A percentile compares a stretch with the other conserved stretches of the same genome.
Conservation (phyloP, 2,329 filamentous ascomycete species). For the Colletotrichum tropicicola region DNA sequence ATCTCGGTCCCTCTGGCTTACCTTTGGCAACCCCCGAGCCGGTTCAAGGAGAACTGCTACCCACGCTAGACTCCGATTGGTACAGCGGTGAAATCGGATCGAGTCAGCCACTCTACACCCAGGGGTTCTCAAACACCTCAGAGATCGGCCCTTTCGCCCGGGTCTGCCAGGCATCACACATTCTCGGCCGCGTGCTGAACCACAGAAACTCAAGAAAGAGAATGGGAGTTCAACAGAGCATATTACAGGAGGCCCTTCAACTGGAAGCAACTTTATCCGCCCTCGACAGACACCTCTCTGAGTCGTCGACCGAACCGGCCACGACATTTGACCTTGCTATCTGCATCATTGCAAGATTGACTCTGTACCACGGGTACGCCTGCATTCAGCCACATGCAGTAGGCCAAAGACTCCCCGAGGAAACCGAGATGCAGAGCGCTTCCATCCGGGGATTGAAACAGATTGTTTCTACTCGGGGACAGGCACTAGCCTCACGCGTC, state of each 20-base stretch:
- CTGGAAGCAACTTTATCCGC: conserved; percentile 15
- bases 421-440: conserved; percentile 31
- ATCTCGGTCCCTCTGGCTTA: conserved; percentile 34
- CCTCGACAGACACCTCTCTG: background rate
- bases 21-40: conserved; percentile 38
- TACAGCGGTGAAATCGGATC: conserved; percentile 37
- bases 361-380: conserved; percentile 32
- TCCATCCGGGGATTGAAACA: conserved; percentile 19
- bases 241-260: conserved; percentile 28
- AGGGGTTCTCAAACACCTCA: conserved; percentile 24
- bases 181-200: conserved; percentile 40
- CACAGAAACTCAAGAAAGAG: conserved; percentile 26
- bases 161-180: conserved; percentile 41
- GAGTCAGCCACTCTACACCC: conserved; percentile 33
- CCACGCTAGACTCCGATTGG: conserved; percentile 38
- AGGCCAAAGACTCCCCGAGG: conserved; percentile 14
- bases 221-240: background rate
- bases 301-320: background rate
- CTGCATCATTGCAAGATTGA: conserved; percentile 25
- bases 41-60: conserved; percentile 37
- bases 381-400: conserved; percentile 28
- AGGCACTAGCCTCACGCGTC: background rate
- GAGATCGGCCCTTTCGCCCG: conserved; percentile 37
- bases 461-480: background rate
- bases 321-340: conserved; percentile 9